phyloP scores from a whole-genome alignment of 495 filamentous ascomycete species.

The Tuber melanosporum region DNA sequence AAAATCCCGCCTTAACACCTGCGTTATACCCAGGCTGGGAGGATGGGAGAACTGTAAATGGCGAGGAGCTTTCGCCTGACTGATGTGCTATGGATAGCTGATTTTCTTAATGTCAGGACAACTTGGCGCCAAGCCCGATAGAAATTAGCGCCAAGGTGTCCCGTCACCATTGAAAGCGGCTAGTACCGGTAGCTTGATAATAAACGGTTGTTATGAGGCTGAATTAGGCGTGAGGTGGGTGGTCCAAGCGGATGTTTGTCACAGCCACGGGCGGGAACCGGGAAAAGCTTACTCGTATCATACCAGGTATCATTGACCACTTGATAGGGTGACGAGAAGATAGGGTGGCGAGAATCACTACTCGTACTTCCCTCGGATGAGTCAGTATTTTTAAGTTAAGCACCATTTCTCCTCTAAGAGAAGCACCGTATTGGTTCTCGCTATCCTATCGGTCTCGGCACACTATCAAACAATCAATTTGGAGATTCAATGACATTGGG shows the following conservation, averaged over 20 bases:
- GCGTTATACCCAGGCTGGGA: background rate
- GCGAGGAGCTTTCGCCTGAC: background rate
- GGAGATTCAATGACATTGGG: background rate
- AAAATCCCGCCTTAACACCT: background rate
- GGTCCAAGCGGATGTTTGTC: background rate
- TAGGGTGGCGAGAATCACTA: no score
- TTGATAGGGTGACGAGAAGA: no score
- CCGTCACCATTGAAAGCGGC: no score
- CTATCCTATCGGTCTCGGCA: no score
- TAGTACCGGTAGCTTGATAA: background rate
- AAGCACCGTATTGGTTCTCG: no score
- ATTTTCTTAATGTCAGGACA: no score
- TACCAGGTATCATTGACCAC: no score
- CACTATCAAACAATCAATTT: background rate
- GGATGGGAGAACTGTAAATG: background rate
- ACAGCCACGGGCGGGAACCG: background rate
- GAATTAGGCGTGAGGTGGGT: background rate
- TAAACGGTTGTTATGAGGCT: background rate
- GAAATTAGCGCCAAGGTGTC: no score
- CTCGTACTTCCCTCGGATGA: no score
- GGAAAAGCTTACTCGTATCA: background rate
- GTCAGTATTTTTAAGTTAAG: no score
- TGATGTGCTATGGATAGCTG: background rate
- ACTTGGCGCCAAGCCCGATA: no score
- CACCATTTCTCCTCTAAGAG: no score